Conservation (phyloP, 371 early-diverging fungal genomes). For the Saksenaea vasiformis region DNA sequence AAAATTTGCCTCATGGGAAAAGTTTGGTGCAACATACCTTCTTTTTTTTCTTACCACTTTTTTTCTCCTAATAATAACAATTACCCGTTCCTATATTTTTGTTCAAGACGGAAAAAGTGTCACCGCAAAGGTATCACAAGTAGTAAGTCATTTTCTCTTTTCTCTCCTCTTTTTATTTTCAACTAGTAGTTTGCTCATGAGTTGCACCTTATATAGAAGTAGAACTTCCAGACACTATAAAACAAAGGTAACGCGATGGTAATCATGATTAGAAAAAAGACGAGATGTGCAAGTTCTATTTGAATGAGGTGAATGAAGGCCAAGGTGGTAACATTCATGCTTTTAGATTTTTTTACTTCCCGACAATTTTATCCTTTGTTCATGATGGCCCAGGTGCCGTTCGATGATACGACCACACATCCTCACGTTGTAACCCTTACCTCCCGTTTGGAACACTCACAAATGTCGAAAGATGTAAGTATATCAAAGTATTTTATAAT, state of each 20-base stretch:
- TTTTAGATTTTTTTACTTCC: conserved; percentile 5
- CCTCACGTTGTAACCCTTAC: not conserved
- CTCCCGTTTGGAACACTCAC: not conserved
- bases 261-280: not conserved
- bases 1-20: not conserved
- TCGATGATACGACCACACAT: not conserved
- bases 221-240: not conserved
- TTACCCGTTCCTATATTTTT: not conserved
- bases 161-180: conserved; percentile 7
- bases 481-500: not conserved
- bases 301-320: not conserved
- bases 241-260: not conserved
- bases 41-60: not conserved
- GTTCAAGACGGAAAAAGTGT: not conserved
- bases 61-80: not conserved
- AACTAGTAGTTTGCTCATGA: not conserved
- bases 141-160: not conserved
- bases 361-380: not conserved
- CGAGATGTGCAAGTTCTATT: not conserved
- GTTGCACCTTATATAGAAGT: not conserved
- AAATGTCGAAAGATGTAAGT: not conserved
- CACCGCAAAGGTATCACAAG: not conserved
- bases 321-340: conserved; percentile 8
- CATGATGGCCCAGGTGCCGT: not conserved
- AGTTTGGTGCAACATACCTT: conserved; percentile 1